Conservation (phyloP, 768 basidiomycete species). For the Hericium coralloides region DNA sequence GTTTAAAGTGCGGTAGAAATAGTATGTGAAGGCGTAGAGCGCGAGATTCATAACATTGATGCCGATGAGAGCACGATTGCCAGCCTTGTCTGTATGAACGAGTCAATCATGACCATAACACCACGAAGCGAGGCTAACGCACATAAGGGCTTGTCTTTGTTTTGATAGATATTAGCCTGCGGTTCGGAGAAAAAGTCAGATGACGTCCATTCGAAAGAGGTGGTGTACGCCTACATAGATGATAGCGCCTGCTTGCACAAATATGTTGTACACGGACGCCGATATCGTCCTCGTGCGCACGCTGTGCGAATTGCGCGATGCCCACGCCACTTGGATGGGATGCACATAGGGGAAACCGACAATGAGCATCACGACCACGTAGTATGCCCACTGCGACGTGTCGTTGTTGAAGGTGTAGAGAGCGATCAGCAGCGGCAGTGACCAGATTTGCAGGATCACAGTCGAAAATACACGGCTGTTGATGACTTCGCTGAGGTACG, state of each 20-base stretch:
- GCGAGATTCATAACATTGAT: constrained; percentile 45
- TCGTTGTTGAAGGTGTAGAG: constrained; percentile 39
- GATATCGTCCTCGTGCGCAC: constrained; percentile 43
- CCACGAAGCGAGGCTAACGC: background rate
- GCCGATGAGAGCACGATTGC: constrained; percentile 47
- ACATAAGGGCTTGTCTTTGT: constrained; percentile 34
- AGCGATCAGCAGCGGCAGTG: constrained; percentile 49
- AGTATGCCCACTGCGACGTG: constrained; percentile 51
- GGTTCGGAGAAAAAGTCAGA: background rate
- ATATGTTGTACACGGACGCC: constrained; percentile 50
- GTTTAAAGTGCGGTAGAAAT: constrained; percentile 50
- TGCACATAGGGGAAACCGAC: constrained; percentile 41
- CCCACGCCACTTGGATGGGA: constrained; percentile 38
- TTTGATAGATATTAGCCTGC: constrained; percentile 48
- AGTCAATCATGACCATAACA: background rate
- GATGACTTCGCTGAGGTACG: constrained; percentile 43
- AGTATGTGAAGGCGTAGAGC: constrained; percentile 40
- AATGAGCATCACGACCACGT: constrained; percentile 41
- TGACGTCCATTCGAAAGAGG: background rate
- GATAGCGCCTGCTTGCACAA: constrained; percentile 49
- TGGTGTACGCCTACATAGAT: constrained; percentile 29
- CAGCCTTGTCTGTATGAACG: constrained; percentile 42
- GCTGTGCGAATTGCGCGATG: constrained; percentile 50
- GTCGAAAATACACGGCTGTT: constrained; percentile 48
- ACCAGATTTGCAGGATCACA: constrained; percentile 51